Conservation (phyloP, 78 protist species). For the Capsaspora owczarzaki region DNA sequence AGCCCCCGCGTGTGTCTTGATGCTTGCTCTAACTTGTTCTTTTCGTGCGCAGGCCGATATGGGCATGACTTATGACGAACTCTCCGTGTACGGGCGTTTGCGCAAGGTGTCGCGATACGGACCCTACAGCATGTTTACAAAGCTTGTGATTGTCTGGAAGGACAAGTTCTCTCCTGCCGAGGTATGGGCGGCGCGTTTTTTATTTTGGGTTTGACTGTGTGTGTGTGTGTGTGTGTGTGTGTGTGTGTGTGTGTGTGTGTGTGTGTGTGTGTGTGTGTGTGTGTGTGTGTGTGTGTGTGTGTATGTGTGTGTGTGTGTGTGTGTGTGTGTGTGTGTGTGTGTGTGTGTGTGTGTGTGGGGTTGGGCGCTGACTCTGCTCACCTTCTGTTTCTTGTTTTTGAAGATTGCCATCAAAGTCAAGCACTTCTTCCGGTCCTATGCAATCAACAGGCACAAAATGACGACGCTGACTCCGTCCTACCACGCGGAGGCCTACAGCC, state of each 20-base stretch:
- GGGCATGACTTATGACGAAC: constrained; percentile 83
- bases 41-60: constrained; percentile 75
- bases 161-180: no score
- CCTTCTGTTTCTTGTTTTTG: not conserved
- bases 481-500: constrained; percentile 72
- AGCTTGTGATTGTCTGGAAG: no score
- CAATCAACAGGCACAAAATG: constrained; percentile 72
- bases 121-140: not conserved
- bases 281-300: not conserved
- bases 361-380: not conserved
- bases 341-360: no score
- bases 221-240: not conserved
- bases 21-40: no score
- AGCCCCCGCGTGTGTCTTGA: no score
- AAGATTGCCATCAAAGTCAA: constrained; percentile 64
- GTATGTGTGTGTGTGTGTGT: not conserved
- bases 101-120: constrained; percentile 24
- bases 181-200: not conserved
- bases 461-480: constrained; percentile 79
- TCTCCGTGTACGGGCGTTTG: constrained; percentile 40
- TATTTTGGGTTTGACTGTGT: not conserved
- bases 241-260: not conserved
- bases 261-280: constrained; percentile 16
- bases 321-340: constrained; percentile 7
- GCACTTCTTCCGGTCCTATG: constrained; percentile 57